phyloP scores from a whole-genome alignment of 352 stramenopile genomes.

The Globisporangium perplexum region DNA sequence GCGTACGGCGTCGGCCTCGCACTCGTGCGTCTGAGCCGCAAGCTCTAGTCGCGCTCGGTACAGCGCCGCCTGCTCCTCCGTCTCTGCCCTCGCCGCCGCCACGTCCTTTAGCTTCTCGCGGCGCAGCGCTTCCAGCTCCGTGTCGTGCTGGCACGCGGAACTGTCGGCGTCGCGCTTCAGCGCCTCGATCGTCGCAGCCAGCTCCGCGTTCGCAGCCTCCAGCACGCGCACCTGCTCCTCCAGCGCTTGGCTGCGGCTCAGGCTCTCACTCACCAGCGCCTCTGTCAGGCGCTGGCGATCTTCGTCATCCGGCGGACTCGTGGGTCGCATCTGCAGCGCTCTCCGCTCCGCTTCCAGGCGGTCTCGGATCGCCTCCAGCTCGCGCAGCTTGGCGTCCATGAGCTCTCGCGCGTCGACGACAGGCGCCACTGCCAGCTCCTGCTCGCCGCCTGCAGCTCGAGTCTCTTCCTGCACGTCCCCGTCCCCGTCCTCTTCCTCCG shows the following conservation, averaged over 20 bases:
- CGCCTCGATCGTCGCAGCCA: not conserved
- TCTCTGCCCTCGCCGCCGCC: not conserved
- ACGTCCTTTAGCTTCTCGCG: not conserved
- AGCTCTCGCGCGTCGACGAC: not conserved
- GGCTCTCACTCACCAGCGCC: not conserved
- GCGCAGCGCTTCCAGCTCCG: not conserved
- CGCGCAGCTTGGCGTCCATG: constrained; percentile 5
- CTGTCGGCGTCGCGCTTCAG: not conserved
- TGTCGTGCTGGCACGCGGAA: not conserved
- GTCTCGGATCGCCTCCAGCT: constrained; percentile 12
- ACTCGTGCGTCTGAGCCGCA: not conserved
- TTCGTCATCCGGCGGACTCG: not conserved
- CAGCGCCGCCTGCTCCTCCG: not conserved
- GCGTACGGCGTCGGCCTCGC: too few species aligned
- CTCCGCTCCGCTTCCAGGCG: constrained; percentile 6
- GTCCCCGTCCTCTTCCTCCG: not conserved
- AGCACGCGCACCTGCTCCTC: not conserved
- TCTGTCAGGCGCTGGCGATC: too few species aligned
- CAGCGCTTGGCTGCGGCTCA: not conserved
- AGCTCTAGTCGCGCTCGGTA: not conserved
- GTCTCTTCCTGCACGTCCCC: too few species aligned
- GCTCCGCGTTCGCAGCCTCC: not conserved
- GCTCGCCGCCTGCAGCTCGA: not conserved
- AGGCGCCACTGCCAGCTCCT: not conserved
- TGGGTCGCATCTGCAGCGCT: not conserved